Conservation (phyloP, 2,329 filamentous ascomycete genomes). For the Bipolaris victoriae region DNA sequence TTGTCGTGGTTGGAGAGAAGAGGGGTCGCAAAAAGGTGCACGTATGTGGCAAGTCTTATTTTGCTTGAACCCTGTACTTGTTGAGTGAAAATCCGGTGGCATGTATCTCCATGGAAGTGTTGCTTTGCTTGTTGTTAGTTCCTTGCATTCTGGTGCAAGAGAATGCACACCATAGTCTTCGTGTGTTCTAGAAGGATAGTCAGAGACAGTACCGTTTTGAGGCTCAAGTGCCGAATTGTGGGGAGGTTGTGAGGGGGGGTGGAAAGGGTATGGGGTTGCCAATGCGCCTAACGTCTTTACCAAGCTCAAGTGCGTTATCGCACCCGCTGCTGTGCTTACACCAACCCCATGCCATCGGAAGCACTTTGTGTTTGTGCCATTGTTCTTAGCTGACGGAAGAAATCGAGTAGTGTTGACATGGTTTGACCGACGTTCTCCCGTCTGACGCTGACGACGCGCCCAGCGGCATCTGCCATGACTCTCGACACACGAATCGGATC, state of each 20-base stretch:
- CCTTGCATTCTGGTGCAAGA: too few relatives aligned
- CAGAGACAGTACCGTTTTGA: neutral
- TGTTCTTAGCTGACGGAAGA: neutral
- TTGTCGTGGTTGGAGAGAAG: too few relatives aligned
- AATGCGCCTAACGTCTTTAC: neutral
- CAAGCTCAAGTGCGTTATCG: neutral
- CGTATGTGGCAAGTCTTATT: too few relatives aligned
- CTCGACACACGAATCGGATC: neutral
- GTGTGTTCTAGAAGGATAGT: too few relatives aligned
- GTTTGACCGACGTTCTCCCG: conserved; percentile 1
- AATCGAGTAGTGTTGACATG: neutral
- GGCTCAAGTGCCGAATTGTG: neutral
- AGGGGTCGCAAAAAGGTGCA: too few relatives aligned
- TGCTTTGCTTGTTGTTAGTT: too few relatives aligned
- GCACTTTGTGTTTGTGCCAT: neutral
- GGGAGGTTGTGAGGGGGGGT: neutral
- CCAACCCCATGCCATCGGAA: neutral
- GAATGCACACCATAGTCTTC: too few relatives aligned
- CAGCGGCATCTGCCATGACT: neutral
- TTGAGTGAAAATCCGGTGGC: too few relatives aligned
- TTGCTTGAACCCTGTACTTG: too few relatives aligned
- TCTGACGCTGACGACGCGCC: conserved; percentile 8
- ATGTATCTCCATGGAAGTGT: too few relatives aligned
- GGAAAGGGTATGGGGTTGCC: neutral
- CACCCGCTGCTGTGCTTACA: neutral